Evolutionary conservation across 148 eudicot species (phyloP).

Genomic region (Vaccinium corymbosum): DNA sequence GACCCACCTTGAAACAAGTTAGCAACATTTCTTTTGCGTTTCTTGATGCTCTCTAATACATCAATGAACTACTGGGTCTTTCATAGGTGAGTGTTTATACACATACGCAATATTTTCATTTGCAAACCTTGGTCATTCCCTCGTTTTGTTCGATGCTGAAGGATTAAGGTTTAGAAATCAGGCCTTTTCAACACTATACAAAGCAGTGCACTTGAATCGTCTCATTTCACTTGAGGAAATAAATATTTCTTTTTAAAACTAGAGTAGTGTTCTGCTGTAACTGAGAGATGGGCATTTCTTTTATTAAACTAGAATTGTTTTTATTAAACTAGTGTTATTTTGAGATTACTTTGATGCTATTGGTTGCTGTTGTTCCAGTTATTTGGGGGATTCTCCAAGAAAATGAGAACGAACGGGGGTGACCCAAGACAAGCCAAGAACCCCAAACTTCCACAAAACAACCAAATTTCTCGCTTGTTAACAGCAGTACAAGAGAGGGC

Average conservation of each 20-base stretch:
- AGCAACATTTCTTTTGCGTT: not conserved
- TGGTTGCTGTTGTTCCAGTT: not conserved
- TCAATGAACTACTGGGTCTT: not conserved
- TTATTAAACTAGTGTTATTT: not conserved
- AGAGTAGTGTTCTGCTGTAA: not conserved
- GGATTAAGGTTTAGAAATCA: not conserved
- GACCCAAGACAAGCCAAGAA: conserved; percentile 3
- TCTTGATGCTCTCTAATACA: not conserved
- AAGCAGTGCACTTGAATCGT: not conserved
- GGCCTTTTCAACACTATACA: conserved; percentile 1
- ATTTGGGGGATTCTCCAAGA: not conserved
- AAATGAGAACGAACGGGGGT: conserved; percentile 1
- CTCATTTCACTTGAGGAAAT: conserved; percentile 2
- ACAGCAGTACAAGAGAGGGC: conserved; percentile 2
- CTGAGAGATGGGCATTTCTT: not conserved
- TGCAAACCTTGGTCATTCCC: not conserved
- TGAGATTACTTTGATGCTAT: not conserved
- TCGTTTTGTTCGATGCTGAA: not conserved
- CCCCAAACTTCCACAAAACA: not conserved
- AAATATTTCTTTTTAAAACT: not conserved
- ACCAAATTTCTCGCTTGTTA: not conserved
- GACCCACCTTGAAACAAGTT: not conserved
- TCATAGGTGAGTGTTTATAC: not conserved
- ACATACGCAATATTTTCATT: not conserved
- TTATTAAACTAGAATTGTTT: not conserved